phyloP scores from a whole-genome alignment of 768 basidiomycete genomes.

The Lyophyllum semitale region DNA sequence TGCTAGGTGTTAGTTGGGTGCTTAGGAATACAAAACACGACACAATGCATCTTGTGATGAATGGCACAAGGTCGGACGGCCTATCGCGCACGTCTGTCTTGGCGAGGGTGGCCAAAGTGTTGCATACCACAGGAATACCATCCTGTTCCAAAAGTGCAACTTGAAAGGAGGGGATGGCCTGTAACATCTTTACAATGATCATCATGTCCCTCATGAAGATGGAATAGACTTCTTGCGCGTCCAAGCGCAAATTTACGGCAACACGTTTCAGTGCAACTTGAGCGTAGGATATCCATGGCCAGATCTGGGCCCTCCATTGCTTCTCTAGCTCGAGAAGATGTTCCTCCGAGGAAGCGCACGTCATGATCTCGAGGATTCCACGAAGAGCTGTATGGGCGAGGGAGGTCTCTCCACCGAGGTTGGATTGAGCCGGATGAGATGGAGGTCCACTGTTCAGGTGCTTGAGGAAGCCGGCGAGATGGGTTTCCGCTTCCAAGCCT shows the following conservation, averaged over 20 bases:
- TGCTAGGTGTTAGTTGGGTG: neutral
- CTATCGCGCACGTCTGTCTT: neutral
- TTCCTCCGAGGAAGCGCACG: neutral
- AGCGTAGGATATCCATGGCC: neutral
- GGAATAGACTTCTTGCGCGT: neutral
- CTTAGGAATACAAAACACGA: neutral
- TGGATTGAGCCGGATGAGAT: neutral
- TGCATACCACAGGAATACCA: neutral
- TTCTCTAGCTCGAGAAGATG: neutral
- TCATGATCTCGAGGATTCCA: neutral
- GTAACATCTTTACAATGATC: neutral
- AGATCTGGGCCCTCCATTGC: neutral
- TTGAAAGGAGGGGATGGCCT: neutral
- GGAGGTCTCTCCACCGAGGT: neutral
- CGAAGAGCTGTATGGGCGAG: neutral
- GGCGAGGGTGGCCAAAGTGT: neutral
- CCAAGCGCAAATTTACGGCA: neutral
- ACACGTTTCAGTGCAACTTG: neutral
- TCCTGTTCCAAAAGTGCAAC: neutral
- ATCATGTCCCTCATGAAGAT: neutral
- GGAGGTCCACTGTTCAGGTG: neutral
- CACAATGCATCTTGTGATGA: neutral
- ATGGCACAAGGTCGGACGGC: neutral
- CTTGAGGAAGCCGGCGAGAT: neutral
- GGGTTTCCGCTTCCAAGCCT: neutral